phyloP scores from a whole-genome alignment of 306 rosid genomes.

The Quercus alba region DNA sequence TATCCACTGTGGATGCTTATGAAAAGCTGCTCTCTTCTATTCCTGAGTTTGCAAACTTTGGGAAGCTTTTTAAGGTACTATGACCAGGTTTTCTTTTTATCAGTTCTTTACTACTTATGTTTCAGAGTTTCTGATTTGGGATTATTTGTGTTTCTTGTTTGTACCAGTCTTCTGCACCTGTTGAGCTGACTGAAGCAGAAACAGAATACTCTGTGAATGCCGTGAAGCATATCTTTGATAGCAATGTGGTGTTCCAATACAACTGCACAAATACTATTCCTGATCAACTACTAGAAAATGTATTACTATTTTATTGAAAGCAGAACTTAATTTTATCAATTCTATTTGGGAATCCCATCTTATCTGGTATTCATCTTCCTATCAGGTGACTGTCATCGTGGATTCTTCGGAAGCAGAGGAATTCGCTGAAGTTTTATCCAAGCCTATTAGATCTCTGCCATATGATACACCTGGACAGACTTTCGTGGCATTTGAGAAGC shows the following conservation, averaged over 20 bases:
- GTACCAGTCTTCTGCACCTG: slow-evolving; percentile 88
- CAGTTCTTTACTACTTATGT: background rate
- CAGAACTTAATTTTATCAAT: slow-evolving; percentile 1
- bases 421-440: slow-evolving; percentile 65
- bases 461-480: slow-evolving; percentile 92
- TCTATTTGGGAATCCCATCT: slow-evolving; percentile 14
- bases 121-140: background rate
- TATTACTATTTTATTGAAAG: slow-evolving; percentile 28
- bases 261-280: slow-evolving; percentile 98
- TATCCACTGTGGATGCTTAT: slow-evolving; percentile 78
- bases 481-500: slow-evolving; percentile 88
- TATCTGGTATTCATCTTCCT: slow-evolving; percentile 17
- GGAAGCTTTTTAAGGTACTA: slow-evolving; percentile 90
- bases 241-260: slow-evolving; percentile 90
- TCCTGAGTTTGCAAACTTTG: slow-evolving; percentile 71
- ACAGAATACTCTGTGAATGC: slow-evolving; percentile 94
- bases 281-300: slow-evolving; percentile 89
- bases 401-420: slow-evolving; percentile 96
- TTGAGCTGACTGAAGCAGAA: slow-evolving; percentile 97
- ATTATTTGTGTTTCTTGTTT: slow-evolving; percentile 20
- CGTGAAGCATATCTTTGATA: slow-evolving; percentile 89
- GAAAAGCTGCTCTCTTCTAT: slow-evolving; percentile 70
- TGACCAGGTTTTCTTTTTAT: slow-evolving; percentile 9
- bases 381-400: slow-evolving; percentile 74
- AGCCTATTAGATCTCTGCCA: slow-evolving; percentile 89